Evolutionary conservation across 352 stramenopile genomes (phyloP), one percentile per base, ranked within the genome.

Genomic region (Globisporangium camurandrum): DNA sequence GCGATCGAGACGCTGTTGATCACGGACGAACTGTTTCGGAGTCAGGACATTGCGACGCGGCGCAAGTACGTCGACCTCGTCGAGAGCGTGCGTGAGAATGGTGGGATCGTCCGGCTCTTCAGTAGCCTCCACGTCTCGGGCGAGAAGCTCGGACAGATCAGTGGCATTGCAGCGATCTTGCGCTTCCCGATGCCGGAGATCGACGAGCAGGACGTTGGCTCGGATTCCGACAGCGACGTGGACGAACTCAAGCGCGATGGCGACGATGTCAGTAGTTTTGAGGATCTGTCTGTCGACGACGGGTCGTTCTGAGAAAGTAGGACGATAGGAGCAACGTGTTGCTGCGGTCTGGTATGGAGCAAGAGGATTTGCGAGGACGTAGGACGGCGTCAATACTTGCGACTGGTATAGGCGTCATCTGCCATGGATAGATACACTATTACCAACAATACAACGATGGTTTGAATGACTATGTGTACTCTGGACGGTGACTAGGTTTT

Each of bases 151-250:
- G 73, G 87, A 28, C 90, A 98, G 65, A 80, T 98, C 16, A 97
- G 83, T 31, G 96, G 96, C 40, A 75, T 99, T 26, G 96, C 96
- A 28, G 96, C 96, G 31, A 97, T 98, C 46, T 63, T 98, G 39
- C 75, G 96, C 27, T 98, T 97, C 73, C 95, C 95, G 23, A 82
- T 99, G 62, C 90, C 90, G n/a, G 93, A 98, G 68, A 86, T 98
- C 38, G 93, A 98, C 54, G 88, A 98, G 56, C 64, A 93, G 42
- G 91, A 97, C 50, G 64, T 71, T 36, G 72, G 62, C 23, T 60
- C 51, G 1, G 66, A 76, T 34, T 63, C 75, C 33, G 67, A 74
- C 14, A 66, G 76, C 33, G 66, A 67, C 3, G 65, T 69, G 0
- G 61, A 71, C 0, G 55, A 48, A 6, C 41, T 36, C 11, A 44